Evolutionary conservation across 148 eudicot genomes (phyloP), one percentile per base, ranked within the genome.

Genomic region (Chenopodium berlandieri): DNA sequence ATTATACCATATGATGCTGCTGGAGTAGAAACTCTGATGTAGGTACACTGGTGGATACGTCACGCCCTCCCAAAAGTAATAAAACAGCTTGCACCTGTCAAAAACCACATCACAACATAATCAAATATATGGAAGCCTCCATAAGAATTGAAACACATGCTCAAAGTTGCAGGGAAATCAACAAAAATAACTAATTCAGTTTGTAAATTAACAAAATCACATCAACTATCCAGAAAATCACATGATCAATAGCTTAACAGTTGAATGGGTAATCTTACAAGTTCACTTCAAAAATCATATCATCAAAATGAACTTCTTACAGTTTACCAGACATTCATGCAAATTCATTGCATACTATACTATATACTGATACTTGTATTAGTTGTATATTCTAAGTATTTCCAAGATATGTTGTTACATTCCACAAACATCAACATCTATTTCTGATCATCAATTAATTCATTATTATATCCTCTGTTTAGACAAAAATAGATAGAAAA

Each of bases 31-130:
- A 85, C 60, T 85, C 88, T 77, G 90, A 84, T 54, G 83, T 79
- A 67, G 89, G 86, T 68, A 89, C 82, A 27, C 62, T 87, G 32
- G 81, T 73, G 50, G 91, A 88, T 14, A 84, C 76, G 32, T 92
- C 94, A 71, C 66, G 74, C 48, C 92, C 91, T 75, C 94, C 97
- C 86, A 92, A 84, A 31, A 92, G 92, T 78, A 90, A 82, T 75
- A 92, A 77, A 68, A 92, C 91, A 47, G 97, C 97, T 83, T 92
- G 94, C 79, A 91, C 97, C 97, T 92, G 80, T 47, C 79, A 73
- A 69, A 52, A 69, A 23, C 58, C 75, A 72, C 44, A 78, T 34
- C 64, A 30, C 64, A 3, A 64, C 27, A 67, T 13, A 25, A 40
- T 25, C 56, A 12, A 0, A 73, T 31, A 10, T 3, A 47, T n/a